phyloP scores from a whole-genome alignment of 2,329 filamentous ascomycete genomes.

The Thelonectria rubi region DNA sequence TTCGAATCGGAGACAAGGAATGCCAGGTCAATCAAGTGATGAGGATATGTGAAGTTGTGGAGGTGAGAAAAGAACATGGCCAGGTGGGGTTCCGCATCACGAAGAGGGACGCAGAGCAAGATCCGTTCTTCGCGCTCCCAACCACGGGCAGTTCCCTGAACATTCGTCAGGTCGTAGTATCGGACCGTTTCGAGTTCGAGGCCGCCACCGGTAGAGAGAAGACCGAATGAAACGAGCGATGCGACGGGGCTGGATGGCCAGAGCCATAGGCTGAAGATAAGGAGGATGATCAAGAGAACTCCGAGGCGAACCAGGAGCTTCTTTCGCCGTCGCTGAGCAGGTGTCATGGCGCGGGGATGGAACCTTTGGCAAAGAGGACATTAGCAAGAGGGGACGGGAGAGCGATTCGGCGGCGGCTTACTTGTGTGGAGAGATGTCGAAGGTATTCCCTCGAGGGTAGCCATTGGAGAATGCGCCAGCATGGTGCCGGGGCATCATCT shows the following conservation, averaged over 20 bases:
- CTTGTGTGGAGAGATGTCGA: slow-evolving; percentile 91
- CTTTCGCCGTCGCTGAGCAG: slow-evolving; percentile 75
- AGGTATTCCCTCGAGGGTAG: slow-evolving; percentile 79
- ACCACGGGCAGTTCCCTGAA: slow-evolving; percentile 88
- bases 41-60: slow-evolving; percentile 95
- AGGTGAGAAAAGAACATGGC: slow-evolving; percentile 99
- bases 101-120: slow-evolving; percentile 89
- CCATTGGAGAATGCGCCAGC: slow-evolving; percentile 81
- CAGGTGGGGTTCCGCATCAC: slow-evolving; percentile 91
- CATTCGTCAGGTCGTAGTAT: slow-evolving; percentile 94
- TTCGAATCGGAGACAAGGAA: slow-evolving; percentile 98
- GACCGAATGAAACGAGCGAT: slow-evolving; percentile 73
- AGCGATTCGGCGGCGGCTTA: slow-evolving; percentile 53
- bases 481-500: slow-evolving; percentile 88
- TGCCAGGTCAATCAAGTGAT: slow-evolving; percentile 93
- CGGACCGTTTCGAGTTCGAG: slow-evolving; percentile 92
- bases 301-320: slow-evolving; percentile 76
- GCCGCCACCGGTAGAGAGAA: slow-evolving; percentile 72
- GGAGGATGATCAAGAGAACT: slow-evolving; percentile 64
- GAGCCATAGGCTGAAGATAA: slow-evolving; percentile 78
- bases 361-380: slow-evolving; percentile 57
- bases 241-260: slow-evolving; percentile 72
- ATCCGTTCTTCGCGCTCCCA: slow-evolving; percentile 98
- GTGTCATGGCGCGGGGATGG: slow-evolving; percentile 80
- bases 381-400: slow-evolving; percentile 24